A percentile compares a stretch with the other conserved stretches of the same genome.
phyloP scores from a whole-genome alignment of 2,329 filamentous ascomycete genomes.

The Arthrobotrys entomopaga region DNA sequence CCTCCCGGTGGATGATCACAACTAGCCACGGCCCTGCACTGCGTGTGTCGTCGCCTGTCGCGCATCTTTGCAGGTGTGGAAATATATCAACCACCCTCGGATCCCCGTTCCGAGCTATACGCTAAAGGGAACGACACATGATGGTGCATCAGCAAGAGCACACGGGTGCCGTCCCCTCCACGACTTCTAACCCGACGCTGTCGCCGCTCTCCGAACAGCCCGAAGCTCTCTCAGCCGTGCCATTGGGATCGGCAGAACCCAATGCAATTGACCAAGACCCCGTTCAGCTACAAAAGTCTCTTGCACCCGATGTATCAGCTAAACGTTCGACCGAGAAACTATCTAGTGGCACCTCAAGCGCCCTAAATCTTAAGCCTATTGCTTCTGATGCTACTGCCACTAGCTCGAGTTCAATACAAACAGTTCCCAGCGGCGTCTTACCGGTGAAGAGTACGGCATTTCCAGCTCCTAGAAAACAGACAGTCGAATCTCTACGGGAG shows the following conservation, averaged over 20 bases:
- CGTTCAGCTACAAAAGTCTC: not conserved
- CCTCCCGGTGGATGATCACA: constrained; percentile 15
- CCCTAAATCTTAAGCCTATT: not conserved
- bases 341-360: not conserved
- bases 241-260: not conserved
- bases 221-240: not conserved
- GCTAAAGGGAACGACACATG: constrained; percentile 3
- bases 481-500: constrained; percentile 45
- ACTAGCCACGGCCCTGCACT: constrained; percentile 9
- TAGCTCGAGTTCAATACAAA: not conserved
- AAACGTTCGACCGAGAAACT: not conserved
- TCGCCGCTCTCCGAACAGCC: constrained; percentile 3
- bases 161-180: not conserved
- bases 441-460: constrained; percentile 18
- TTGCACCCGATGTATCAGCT: not conserved
- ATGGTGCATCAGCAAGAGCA: constrained; percentile 5
- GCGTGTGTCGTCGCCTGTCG: constrained; percentile 25
- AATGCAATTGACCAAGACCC: not conserved
- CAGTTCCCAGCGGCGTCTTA: not conserved
- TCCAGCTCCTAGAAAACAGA: constrained; percentile 34
- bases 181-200: constrained; percentile 3
- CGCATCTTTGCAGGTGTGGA: constrained; percentile 16
- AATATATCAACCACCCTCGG: not conserved
- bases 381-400: not conserved
- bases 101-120: not conserved